These are phyloP conservation scores for Pharus latifolius DNA, from an alignment of 176 grass and related monocot species.

Conservation along the genomic window DNA sequence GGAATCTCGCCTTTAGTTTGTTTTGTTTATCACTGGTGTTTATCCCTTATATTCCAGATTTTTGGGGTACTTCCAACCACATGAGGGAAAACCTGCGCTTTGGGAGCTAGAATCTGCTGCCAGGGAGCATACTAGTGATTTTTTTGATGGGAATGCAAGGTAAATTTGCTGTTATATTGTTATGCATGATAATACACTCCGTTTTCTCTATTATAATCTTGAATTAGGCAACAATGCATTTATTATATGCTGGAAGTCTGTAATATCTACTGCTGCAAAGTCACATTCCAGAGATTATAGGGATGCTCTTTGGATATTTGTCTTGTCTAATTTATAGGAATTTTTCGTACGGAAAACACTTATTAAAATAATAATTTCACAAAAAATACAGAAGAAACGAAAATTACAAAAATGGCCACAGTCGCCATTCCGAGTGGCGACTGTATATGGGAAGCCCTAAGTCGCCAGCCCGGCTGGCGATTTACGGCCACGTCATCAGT, in stretches of 20 bases:
- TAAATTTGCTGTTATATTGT: conserved; percentile 5
- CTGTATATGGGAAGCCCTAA: too few species aligned
- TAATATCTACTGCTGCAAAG: too few species aligned
- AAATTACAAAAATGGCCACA: too few species aligned
- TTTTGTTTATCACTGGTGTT: background rate
- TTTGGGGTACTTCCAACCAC: conserved; percentile 77
- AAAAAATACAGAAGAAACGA: too few species aligned
- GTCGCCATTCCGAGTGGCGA: too few species aligned
- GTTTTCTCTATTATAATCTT: background rate
- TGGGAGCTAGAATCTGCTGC: conserved; percentile 84
- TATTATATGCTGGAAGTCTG: background rate
- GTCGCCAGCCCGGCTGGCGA: too few species aligned
- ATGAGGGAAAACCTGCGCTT: conserved; percentile 56
- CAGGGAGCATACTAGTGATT: conserved; percentile 21
- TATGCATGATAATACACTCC: background rate
- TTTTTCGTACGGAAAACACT: too few species aligned
- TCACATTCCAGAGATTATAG: too few species aligned
- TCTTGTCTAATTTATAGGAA: too few species aligned
- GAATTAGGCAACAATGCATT: background rate
- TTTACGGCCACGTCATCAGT: too few species aligned
- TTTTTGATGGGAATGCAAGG: conserved; percentile 29
- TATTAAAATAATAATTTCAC: too few species aligned
- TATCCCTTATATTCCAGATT: conserved; percentile 43
- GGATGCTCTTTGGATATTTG: too few species aligned
- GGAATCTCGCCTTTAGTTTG: background rate